phyloP scores from a whole-genome alignment of 1,284 basidiomycete genomes.

The Cutaneotrichosporon sp. region DNA sequence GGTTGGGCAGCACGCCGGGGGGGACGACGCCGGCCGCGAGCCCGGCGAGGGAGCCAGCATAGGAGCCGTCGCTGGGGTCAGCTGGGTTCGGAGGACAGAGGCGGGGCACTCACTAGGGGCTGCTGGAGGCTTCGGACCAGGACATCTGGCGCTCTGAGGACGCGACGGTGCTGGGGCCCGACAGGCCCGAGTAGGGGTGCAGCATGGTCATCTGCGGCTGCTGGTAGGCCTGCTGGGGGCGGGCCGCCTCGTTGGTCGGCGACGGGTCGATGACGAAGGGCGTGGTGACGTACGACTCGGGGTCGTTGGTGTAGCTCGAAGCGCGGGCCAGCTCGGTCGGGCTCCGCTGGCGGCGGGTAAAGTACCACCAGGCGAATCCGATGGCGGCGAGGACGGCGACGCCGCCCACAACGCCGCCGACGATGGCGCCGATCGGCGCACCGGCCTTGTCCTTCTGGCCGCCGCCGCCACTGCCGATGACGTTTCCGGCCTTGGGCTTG shows the following conservation, averaged over 20 bases:
- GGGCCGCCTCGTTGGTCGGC: too few species aligned
- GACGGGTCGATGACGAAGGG: neutral
- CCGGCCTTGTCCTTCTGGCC: too few species aligned
- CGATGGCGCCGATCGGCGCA: neutral
- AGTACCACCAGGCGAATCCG: neutral
- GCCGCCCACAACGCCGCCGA: conserved; percentile 4
- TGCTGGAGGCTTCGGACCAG: neutral
- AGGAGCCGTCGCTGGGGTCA: neutral
- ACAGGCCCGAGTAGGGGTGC: neutral
- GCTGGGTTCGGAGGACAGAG: neutral
- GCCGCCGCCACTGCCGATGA: neutral
- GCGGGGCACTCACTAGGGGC: neutral
- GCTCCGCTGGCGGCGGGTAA: too few species aligned
- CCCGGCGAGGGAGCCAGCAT: neutral
- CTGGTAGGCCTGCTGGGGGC: too few species aligned
- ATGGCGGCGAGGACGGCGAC: neutral
- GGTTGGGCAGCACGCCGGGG: too few species aligned
- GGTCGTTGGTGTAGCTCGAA: too few species aligned
- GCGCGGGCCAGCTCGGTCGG: too few species aligned
- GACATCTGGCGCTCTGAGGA: neutral
- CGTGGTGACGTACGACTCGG: neutral
- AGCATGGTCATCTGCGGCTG: neutral
- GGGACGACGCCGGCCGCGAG: neutral
- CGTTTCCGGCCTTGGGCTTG: neutral
- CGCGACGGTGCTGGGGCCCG: neutral